Percentiles rank a stretch among this genome's conserved stretches.
These are phyloP conservation scores for Podaxis carcinomalis DNA, from an alignment of 768 basidiomycete genomes.

Conservation along the genomic window DNA sequence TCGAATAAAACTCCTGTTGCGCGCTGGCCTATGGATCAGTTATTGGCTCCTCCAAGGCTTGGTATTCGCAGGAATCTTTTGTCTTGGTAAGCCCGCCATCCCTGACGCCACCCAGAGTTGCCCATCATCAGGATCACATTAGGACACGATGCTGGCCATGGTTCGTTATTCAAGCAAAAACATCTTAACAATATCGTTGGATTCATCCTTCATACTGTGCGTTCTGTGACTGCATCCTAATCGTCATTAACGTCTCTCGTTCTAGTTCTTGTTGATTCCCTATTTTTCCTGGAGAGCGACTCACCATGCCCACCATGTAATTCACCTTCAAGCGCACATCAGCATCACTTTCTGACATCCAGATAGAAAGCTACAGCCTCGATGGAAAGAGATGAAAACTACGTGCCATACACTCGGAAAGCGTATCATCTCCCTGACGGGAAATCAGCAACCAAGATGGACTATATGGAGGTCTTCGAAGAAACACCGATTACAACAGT, in stretches of 20 bases:
- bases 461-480: slow-evolving; percentile 48
- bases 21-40: slow-evolving; percentile 34
- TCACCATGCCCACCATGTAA: slow-evolving; percentile 65
- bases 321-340: slow-evolving; percentile 4
- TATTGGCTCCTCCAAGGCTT: slow-evolving; percentile 53
- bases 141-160: slow-evolving; percentile 46
- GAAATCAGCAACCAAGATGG: slow-evolving; percentile 30
- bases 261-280: slow-evolving; percentile 46
- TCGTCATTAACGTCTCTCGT: slow-evolving; percentile 13
- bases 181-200: slow-evolving; percentile 41
- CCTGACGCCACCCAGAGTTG: neutral
- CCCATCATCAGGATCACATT: neutral
- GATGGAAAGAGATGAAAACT: slow-evolving; percentile 76
- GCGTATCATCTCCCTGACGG: slow-evolving; percentile 37
- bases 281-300: slow-evolving; percentile 69
- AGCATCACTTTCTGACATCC: neutral
- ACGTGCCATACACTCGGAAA: slow-evolving; percentile 47
- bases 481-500: slow-evolving; percentile 46
- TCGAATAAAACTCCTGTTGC: slow-evolving; percentile 27
- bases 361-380: slow-evolving; percentile 61
- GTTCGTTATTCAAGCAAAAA: slow-evolving; percentile 32
- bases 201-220: slow-evolving; percentile 41
- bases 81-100: slow-evolving; percentile 33
- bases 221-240: slow-evolving; percentile 1
- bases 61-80: slow-evolving; percentile 48